phyloP scores from a whole-genome alignment of 768 basidiomycete genomes.

The Candolleomyces aberdarensis region DNA sequence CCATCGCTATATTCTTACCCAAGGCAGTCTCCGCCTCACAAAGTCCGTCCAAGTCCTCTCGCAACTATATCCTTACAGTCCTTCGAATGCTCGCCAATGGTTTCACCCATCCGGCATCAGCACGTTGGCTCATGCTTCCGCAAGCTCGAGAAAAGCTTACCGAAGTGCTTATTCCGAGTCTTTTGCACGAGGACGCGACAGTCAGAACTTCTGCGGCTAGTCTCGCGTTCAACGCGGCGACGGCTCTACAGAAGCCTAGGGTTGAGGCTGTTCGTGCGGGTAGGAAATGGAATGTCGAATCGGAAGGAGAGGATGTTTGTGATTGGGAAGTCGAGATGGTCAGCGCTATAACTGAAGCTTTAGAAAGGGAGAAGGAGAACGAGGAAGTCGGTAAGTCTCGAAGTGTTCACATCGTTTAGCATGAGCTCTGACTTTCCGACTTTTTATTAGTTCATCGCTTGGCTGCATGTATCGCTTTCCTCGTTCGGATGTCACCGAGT shows the following conservation, averaged over 20 bases:
- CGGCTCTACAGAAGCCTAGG: constrained; percentile 59
- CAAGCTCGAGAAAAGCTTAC: constrained; percentile 38
- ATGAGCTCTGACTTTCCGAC: constrained; percentile 2
- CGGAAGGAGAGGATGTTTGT: constrained; percentile 49
- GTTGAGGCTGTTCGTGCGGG: constrained; percentile 36
- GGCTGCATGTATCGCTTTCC: constrained; percentile 70
- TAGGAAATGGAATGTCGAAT: constrained; percentile 26
- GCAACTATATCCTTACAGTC: constrained; percentile 62
- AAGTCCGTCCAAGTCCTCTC: constrained; percentile 28
- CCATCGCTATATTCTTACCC: constrained; percentile 43
- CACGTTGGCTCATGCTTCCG: constrained; percentile 29
- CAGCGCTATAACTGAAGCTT: constrained; percentile 78
- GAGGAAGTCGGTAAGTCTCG: constrained; percentile 75
- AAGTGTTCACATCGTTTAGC: not conserved
- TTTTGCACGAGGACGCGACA: constrained; percentile 63
- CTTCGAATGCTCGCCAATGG: constrained; percentile 69
- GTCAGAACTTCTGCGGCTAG: constrained; percentile 83
- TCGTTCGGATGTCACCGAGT: constrained; percentile 73
- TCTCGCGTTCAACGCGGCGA: constrained; percentile 73
- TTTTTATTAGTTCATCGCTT: constrained; percentile 73
- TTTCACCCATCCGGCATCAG: constrained; percentile 52
- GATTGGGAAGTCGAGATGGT: constrained; percentile 88
- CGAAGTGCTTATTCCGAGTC: constrained; percentile 55
- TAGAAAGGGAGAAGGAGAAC: constrained; percentile 64
- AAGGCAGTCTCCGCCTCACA: constrained; percentile 36